A percentile compares a stretch with the other conserved stretches of the same genome.
Conservation (phyloP, 1,284 basidiomycete genomes). For the Exobasidium cylindrosporum region DNA sequence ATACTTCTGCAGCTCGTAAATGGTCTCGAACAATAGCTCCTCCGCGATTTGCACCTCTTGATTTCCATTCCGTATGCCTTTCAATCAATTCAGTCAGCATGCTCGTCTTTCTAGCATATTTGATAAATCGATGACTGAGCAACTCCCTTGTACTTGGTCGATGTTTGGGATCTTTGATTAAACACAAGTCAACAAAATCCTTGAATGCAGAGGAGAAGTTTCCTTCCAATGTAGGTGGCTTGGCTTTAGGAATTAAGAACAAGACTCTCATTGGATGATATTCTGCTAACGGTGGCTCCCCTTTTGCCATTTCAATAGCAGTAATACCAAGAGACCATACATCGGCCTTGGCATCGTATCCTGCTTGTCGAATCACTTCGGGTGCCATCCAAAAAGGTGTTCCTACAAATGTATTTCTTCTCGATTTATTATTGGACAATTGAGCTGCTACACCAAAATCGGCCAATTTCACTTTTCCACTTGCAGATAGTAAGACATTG, state of each 20-base stretch:
- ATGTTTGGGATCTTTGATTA: conserved; percentile 87
- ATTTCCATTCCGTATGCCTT: conserved; percentile 51
- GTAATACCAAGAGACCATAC: conserved; percentile 59
- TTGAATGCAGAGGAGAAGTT: conserved; percentile 80
- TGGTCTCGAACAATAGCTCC: conserved; percentile 35
- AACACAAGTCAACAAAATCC: conserved; percentile 83
- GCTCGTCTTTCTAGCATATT: conserved; percentile 70
- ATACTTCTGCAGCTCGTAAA: conserved; percentile 25
- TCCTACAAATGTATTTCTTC: conserved; percentile 83
- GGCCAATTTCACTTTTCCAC: conserved; percentile 91
- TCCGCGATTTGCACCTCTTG: conserved; percentile 38
- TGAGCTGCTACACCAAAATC: conserved; percentile 96
- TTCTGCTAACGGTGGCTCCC: conserved; percentile 58
- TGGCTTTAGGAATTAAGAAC: conserved; percentile 63
- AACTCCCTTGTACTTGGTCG: conserved; percentile 87
- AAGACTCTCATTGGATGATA: conserved; percentile 59
- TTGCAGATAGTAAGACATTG: conserved; percentile 84
- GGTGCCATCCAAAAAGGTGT: conserved; percentile 99
- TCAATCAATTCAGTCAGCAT: conserved; percentile 82
- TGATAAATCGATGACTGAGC: conserved; percentile 87
- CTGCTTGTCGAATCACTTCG: conserved; percentile 92
- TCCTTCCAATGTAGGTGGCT: conserved; percentile 84
- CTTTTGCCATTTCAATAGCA: conserved; percentile 58
- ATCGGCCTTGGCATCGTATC: conserved; percentile 60
- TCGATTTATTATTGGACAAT: conserved; percentile 70